Evolutionary conservation across 768 basidiomycete genomes (phyloP), one percentile per base, ranked within the genome.

Genomic region (Pleurotus giganteus): DNA sequence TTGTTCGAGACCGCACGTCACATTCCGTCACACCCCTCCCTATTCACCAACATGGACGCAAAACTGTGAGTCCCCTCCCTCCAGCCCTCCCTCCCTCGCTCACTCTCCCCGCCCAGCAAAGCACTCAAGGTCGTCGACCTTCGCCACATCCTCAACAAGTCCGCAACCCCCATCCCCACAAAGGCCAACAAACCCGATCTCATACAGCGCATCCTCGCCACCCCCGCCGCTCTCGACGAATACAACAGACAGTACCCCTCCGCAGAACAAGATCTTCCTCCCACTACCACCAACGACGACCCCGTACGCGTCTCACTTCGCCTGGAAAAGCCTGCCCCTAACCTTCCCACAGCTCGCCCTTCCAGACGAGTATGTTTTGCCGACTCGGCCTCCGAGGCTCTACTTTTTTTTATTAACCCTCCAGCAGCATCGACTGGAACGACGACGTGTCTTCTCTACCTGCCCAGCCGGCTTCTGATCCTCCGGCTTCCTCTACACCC

Each of bases 101-200:
- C n/a, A 8, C 63, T 77, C 71, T 72, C 39, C 50, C 2, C 47
- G 52, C 31, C 50, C 63, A 77, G 77, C 56, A 85, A 83, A 68
- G 69, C 83, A 0, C 82, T 89, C 73, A 88, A 86, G 68, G 88
- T 88, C 65, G 77, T 78, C 31, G 87, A 89, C 60, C 82, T 89
- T 67, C 83, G 73, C 63, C 75, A 80, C 54, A 79, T 89, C 57
- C 81, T 89, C 64, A 39, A 73, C 50, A 75, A 73, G 43, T 87
- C 85, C 19, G 56, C 64, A 31, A 70, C 82, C 53, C 44, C 78
- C 4, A 66, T 75, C 29, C 78, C 82, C 0, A 70, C 78, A 61
- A 85, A 84, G 64, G 75, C 81, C 4, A 87, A 79, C 64, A 91
- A 89, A 68, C 63, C 71, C 0, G 88, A 88, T 60, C 83, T 91